Conservation (phyloP, 345 rosid species). For the Gossypium arboreum region DNA sequence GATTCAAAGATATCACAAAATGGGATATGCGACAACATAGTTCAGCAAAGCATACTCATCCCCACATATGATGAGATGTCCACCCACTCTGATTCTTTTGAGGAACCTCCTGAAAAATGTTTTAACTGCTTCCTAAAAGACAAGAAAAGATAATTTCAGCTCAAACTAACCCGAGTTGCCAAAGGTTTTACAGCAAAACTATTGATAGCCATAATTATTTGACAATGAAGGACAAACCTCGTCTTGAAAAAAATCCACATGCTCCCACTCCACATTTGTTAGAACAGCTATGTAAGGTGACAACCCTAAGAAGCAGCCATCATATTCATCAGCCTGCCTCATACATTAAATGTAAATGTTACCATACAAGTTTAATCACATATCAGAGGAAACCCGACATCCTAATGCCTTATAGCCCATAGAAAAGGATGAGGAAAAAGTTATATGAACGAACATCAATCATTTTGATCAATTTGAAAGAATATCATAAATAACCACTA, state of each 20-base stretch:
- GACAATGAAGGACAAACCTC: slow-evolving; percentile 18
- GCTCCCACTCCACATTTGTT: slow-evolving; percentile 39
- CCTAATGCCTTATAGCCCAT: background rate
- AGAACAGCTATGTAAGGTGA: slow-evolving; percentile 33
- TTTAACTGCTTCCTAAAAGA: slow-evolving; percentile 23
- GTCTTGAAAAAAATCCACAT: slow-evolving; percentile 31
- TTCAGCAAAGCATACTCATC: slow-evolving; percentile 21
- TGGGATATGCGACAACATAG: background rate
- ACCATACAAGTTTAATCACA: background rate
- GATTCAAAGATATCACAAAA: background rate
- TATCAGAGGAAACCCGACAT: background rate
- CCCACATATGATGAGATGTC: slow-evolving; percentile 31
- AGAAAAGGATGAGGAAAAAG: background rate
- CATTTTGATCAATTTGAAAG: background rate
- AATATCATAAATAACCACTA: slow-evolving; percentile 5
- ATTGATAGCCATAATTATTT: background rate
- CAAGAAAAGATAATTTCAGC: background rate
- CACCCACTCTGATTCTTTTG: slow-evolving; percentile 25
- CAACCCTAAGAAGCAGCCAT: slow-evolving; percentile 35
- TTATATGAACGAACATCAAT: background rate
- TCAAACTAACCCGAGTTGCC: background rate
- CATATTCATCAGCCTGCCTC: slow-evolving; percentile 37
- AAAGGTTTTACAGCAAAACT: background rate
- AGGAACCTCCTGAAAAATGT: slow-evolving; percentile 21
- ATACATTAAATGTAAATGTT: background rate